Conservation (phyloP, 164 flowering plant genomes). For the Platanus orientalis region DNA sequence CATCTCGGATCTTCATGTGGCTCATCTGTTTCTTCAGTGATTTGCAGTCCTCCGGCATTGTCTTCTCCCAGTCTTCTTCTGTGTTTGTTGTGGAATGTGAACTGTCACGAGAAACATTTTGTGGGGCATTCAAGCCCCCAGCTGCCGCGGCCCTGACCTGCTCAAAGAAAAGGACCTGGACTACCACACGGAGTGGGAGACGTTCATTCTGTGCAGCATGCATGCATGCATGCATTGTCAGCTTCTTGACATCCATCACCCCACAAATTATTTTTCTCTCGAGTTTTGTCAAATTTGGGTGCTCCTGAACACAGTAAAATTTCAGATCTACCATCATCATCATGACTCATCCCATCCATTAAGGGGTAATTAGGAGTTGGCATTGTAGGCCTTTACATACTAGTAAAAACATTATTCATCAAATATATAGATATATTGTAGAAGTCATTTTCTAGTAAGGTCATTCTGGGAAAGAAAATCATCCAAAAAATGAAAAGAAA, state of each 20-base stretch:
- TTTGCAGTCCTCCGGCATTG: conserved; percentile 24
- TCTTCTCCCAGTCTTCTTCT: conserved; percentile 46
- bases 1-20: conserved; percentile 34
- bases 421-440: too few species aligned
- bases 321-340: not conserved
- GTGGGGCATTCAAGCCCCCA: conserved; percentile 22
- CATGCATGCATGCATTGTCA: conserved; percentile 61
- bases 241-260: conserved; percentile 71
- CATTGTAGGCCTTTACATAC: too few species aligned
- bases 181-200: conserved; percentile 84
- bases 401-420: too few species aligned
- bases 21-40: conserved; percentile 41
- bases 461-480: too few species aligned
- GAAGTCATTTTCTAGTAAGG: too few species aligned
- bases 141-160: conserved; percentile 61
- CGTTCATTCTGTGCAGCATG: conserved; percentile 89
- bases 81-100: conserved; percentile 33
- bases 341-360: not conserved
- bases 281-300: conserved; percentile 51
- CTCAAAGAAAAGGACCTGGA: conserved; percentile 80
- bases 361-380: not conserved
- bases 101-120: conserved; percentile 21
- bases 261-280: conserved; percentile 73
- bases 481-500: too few species aligned
- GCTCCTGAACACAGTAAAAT: conserved; percentile 45